Conservation (phyloP, 2,329 filamentous ascomycete species). For the Didymella arachidicola region DNA sequence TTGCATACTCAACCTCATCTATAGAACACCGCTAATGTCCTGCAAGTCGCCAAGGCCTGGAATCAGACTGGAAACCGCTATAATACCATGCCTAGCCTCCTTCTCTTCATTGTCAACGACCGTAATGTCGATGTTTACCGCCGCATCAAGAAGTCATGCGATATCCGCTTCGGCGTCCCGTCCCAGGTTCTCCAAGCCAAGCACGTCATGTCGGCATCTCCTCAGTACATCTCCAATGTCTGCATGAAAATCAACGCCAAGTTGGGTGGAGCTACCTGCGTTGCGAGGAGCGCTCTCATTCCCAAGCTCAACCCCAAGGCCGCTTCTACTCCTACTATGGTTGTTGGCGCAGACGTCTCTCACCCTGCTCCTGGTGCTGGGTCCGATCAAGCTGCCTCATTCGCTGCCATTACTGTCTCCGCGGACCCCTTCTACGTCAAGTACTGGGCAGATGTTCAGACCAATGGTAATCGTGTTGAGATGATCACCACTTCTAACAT, state of each 20-base stretch:
- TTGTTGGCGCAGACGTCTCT: constrained; percentile 91
- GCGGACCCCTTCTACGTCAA: constrained; percentile 73
- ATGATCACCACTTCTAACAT: constrained; percentile 76
- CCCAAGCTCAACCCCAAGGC: constrained; percentile 26
- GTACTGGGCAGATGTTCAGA: constrained; percentile 81
- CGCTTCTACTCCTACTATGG: constrained; percentile 65
- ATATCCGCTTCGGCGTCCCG: constrained; percentile 83
- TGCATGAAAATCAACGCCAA: constrained; percentile 98
- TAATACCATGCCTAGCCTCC: constrained; percentile 71
- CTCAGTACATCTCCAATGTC: constrained; percentile 92
- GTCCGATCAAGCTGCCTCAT: constrained; percentile 65
- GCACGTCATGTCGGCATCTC: constrained; percentile 73
- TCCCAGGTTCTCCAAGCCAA: constrained; percentile 80
- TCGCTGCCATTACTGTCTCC: constrained; percentile 86
- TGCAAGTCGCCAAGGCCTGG: constrained; percentile 63
- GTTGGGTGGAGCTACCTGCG: constrained; percentile 80
- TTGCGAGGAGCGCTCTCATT: constrained; percentile 52
- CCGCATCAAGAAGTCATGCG: constrained; percentile 86
- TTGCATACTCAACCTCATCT: constrained; percentile 22
- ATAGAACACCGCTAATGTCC: not conserved
- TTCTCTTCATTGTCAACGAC: constrained; percentile 79
- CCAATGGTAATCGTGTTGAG: constrained; percentile 83
- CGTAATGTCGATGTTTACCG: constrained; percentile 78
- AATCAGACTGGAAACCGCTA: constrained; percentile 62
- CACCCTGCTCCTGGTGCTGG: constrained; percentile 71